These are phyloP conservation scores for Pseudogymnoascus destructans DNA, from an alignment of 2,329 filamentous ascomycete genomes.

Conservation along the genomic window DNA sequence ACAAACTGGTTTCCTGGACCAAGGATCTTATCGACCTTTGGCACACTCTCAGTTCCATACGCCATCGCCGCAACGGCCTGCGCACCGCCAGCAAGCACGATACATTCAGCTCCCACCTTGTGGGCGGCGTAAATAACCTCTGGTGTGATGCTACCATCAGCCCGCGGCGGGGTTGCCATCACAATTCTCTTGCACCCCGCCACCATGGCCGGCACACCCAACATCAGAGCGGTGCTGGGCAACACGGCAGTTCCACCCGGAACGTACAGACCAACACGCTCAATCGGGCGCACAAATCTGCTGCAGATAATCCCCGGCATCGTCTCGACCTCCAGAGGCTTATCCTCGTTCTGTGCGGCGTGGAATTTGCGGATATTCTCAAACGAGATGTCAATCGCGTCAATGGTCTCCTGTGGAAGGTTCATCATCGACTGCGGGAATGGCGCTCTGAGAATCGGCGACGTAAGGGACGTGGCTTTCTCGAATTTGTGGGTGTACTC, in stretches of 20 bases:
- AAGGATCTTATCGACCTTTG: conserved; percentile 97
- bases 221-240: conserved; percentile 92
- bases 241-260: conserved; percentile 95
- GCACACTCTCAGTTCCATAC: conserved; percentile 87
- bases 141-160: conserved; percentile 82
- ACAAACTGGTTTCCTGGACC: conserved; percentile 98
- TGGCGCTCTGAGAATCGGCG: conserved; percentile 78
- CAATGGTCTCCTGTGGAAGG: conserved; percentile 66
- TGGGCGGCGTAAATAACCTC: conserved; percentile 97
- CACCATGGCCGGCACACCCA: conserved; percentile 94
- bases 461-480: conserved; percentile 80
- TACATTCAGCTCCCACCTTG: conserved; percentile 91
- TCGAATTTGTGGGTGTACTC: conserved; percentile 97
- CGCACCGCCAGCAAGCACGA: conserved; percentile 87
- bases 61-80: conserved; percentile 95
- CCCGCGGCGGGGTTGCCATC: conserved; percentile 76
- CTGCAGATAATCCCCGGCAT: conserved; percentile 97
- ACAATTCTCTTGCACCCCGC: conserved; percentile 94
- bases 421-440: conserved; percentile 81
- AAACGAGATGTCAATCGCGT: conserved; percentile 87
- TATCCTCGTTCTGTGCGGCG: conserved; percentile 74
- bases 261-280: conserved; percentile 91
- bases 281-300: conserved; percentile 82
- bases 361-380: conserved; percentile 95
- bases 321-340: conserved; percentile 76